Evolutionary conservation across 768 basidiomycete genomes (phyloP), one percentile per base, ranked within the genome.

Genomic region (Russula vinacea): DNA sequence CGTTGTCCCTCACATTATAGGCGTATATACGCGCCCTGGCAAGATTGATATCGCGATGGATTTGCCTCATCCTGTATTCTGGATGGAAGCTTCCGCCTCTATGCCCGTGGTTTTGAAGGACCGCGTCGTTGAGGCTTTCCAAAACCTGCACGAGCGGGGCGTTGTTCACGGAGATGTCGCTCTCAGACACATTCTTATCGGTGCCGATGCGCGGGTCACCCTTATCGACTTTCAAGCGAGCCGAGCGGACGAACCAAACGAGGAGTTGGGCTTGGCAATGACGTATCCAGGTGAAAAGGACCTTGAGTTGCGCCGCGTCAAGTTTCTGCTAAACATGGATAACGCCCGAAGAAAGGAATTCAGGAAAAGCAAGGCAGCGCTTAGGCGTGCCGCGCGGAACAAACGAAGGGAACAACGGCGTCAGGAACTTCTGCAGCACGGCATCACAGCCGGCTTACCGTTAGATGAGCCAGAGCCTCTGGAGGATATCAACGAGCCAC

Each of bases 91-190:
- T 16, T 82, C 79, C 5, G 71, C 79, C 3, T 78, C 76, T 49
- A 87, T 88, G 84, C 84, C 85, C 4, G 68, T 72, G 8, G 71
- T 77, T 13, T 72, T 86, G 58, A 87, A 87, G 72, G 76, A 80
- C 60, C 76, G 75, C 37, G 80, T 82, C 62, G 71, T 88, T 11
- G 76, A 76, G 4, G 81, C 84, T 11, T 82, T 81, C 65, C 72
- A 77, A 60, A 76, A 79, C 65, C 70, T 81, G 65, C 74, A 77
- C 69, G 60, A 68, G 58, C 16, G 57, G 52, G 73, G 79, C 65
- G 67, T 78, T 65, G 39, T 78, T 59, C 70, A 75, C 60, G 73
- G 71, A 35, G 58, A 73, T 62, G 67, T 70, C 6, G 69, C 74
- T 53, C 71, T 73, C 53, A 68, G 67, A 13, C 81, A 85, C 60